Base-by-base conservation (phyloP, 225 moss, liverwort and hornwort species). In the Marchantia polymorpha region DNA sequence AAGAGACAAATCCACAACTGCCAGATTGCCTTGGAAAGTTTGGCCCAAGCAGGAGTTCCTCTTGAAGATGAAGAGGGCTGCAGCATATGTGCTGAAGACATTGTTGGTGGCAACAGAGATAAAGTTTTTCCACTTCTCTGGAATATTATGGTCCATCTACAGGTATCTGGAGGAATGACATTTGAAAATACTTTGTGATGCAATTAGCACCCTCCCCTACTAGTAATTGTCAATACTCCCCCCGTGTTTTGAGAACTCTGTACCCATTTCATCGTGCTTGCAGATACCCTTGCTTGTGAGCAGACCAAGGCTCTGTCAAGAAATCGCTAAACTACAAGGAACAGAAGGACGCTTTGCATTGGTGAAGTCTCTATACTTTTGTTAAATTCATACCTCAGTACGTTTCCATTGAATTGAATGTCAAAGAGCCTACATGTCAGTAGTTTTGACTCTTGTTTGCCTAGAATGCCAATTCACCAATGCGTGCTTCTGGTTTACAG, bases 271-370 rank as follows among this genome's bases (percentile, higher is more conserved):
- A 56, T 12, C 19, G 26, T 54, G 50, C 1, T 47, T 49, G 70
- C 90, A 94, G 94, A 82, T 94, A 78, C 94, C 94, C 14, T 73
- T 84, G 81, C 82, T 92, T 74, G 88, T 94, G 78, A 92, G 87
- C 85, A 91, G 92, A 79, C 92, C 90, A 64, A 92, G 88, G 87
- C 82, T 94, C 48, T 94, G 88, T 73, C 82, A 91, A 82, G 92
- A 92, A 65, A 89, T 94, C 49, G 84, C 88, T 46, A 85, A 80
- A 74, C 83, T 86, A 72, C 80, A 86, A 76, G 84, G 85, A 19
- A 73, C 83, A 19, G 63, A 84, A 78, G 82, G 84, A 69, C 82
- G 77, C 9, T 73, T 76, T 48, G 76, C 82, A 64, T 58, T 80
- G 86, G 89, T 89, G 19, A 54, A 66, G 68, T 51, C 61, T 17